Conservation (phyloP, 441 rosid genomes). For the Hura crepitans region DNA sequence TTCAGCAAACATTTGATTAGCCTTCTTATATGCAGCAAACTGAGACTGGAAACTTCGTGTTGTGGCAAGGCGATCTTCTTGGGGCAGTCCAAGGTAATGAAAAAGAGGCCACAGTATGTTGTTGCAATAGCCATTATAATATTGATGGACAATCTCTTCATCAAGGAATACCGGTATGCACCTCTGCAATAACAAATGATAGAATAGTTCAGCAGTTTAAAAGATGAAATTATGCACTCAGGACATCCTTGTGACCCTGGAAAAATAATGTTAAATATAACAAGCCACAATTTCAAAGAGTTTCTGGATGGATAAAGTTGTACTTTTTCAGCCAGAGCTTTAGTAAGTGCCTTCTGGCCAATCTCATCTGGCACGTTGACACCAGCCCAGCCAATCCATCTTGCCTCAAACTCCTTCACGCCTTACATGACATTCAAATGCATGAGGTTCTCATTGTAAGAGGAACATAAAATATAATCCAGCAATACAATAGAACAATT, state of each 20-base stretch:
- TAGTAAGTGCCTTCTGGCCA: constrained; percentile 85
- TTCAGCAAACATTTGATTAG: constrained; percentile 96
- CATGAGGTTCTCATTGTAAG: constrained; percentile 27
- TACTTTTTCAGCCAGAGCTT: constrained; percentile 96
- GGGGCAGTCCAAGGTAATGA: constrained; percentile 97
- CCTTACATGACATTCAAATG: constrained; percentile 47
- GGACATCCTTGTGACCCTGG: not conserved
- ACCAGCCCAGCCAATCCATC: constrained; percentile 99
- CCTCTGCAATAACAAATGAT: constrained; percentile 45
- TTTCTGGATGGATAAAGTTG: constrained; percentile 11
- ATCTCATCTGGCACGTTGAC: constrained; percentile 95
- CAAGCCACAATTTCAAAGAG: constrained; percentile 8
- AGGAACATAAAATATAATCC: constrained; percentile 13
- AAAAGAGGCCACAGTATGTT: constrained; percentile 97
- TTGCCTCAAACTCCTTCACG: constrained; percentile 94
- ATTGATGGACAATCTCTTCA: constrained; percentile 98
- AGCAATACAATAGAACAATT: not conserved
- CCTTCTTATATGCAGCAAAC: constrained; percentile 90
- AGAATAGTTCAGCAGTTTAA: not conserved
- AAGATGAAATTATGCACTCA: not conserved
- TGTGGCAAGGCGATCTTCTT: constrained; percentile 98
- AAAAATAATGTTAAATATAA: not conserved
- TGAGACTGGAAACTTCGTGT: constrained; percentile 98
- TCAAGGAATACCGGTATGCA: constrained; percentile 99
- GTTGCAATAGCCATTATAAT: constrained; percentile 98